Percentiles rank a stretch among this genome's conserved stretches.
Evolutionary conservation across 2,329 filamentous ascomycete genomes (phyloP).

Genomic region (Microcyclospora tardicrescens): DNA sequence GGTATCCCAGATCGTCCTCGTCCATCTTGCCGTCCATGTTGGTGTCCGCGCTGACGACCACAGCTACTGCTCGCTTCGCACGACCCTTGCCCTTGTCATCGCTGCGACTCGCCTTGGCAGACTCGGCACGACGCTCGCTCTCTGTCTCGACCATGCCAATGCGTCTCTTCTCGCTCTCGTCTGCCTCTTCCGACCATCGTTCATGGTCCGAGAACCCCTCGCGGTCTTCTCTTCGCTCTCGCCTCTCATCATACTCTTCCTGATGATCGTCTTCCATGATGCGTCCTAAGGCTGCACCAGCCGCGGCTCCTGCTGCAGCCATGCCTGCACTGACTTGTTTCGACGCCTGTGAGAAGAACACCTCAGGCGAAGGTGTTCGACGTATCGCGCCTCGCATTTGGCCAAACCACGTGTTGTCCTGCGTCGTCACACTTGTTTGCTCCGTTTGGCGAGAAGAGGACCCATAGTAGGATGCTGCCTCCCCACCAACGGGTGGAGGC

Average conservation of each 20-base stretch:
- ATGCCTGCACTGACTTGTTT: constrained; percentile 70
- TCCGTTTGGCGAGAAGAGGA: constrained; percentile 3
- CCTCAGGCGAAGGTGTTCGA: constrained; percentile 74
- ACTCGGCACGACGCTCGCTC: constrained; percentile 12
- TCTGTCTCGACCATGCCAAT: constrained; percentile 12
- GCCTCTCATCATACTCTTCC: constrained; percentile 7
- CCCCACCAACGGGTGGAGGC: constrained; percentile 16
- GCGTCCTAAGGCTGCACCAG: constrained; percentile 46
- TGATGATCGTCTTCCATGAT: constrained; percentile 69
- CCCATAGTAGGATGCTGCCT: constrained; percentile 19
- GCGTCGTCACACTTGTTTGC: constrained; percentile 4
- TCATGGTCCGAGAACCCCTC: constrained; percentile 53
- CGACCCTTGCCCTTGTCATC: constrained; percentile 13
- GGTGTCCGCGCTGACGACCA: constrained; percentile 74
- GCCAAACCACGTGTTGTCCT: constrained; percentile 15
- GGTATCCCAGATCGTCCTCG: constrained; percentile 41
- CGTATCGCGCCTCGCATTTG: constrained; percentile 71
- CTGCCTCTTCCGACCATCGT: constrained; percentile 83
- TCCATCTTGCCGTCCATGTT: constrained; percentile 43
- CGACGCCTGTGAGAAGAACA: constrained; percentile 72
- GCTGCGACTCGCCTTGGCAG: constrained; percentile 6
- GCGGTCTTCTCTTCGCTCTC: constrained; percentile 10
- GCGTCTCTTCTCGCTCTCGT: constrained; percentile 39
- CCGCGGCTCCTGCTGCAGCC: constrained; percentile 64
- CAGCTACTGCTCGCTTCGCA: constrained; percentile 59